Conservation (phyloP, 2,329 filamentous ascomycete species). For the Ascochyta lentis region DNA sequence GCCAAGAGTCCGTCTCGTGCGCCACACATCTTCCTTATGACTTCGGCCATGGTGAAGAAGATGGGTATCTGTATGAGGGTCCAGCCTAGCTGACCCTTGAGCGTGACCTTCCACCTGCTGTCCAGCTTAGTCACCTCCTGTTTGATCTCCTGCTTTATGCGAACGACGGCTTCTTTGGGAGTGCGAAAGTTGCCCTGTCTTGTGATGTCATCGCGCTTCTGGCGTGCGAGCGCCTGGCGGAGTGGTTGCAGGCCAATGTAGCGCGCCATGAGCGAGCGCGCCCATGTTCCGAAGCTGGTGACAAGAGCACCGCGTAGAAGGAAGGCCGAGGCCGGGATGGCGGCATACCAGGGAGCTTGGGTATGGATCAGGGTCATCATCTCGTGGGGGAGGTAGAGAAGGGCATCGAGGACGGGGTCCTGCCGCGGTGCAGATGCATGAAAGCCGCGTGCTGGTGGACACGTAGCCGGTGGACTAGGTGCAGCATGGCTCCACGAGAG, state of each 20-base stretch:
- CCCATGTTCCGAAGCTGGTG: slow-evolving; percentile 54
- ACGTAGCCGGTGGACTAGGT: slow-evolving; percentile 1
- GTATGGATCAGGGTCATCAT: slow-evolving; percentile 61
- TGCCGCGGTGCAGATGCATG: slow-evolving; percentile 55
- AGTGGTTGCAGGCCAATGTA: slow-evolving; percentile 54
- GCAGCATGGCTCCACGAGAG: slow-evolving; percentile 18
- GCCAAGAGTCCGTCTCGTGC: slow-evolving; percentile 40
- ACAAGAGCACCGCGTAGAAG: slow-evolving; percentile 57
- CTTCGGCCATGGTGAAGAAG: slow-evolving; percentile 48
- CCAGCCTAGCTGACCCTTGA: slow-evolving; percentile 36
- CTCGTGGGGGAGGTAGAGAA: slow-evolving; percentile 53
- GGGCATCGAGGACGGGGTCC: slow-evolving; percentile 51
- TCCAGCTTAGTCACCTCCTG: slow-evolving; percentile 35
- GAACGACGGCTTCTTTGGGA: slow-evolving; percentile 22
- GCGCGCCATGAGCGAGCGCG: slow-evolving; percentile 49
- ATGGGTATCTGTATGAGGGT: slow-evolving; percentile 44
- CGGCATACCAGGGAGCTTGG: slow-evolving; percentile 61
- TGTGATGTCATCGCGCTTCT: slow-evolving; percentile 31
- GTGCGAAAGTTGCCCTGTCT: slow-evolving; percentile 29
- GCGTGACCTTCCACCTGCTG: slow-evolving; percentile 38
- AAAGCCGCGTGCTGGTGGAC: slow-evolving; percentile 52
- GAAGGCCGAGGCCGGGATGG: slow-evolving; percentile 63
- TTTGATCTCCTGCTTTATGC: slow-evolving; percentile 25
- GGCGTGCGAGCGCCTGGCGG: slow-evolving; percentile 37
- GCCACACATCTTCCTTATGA: slow-evolving; percentile 45